Evolutionary conservation across 2,329 filamentous ascomycete species (phyloP).

Genomic region (Colletotrichum lupini): DNA sequence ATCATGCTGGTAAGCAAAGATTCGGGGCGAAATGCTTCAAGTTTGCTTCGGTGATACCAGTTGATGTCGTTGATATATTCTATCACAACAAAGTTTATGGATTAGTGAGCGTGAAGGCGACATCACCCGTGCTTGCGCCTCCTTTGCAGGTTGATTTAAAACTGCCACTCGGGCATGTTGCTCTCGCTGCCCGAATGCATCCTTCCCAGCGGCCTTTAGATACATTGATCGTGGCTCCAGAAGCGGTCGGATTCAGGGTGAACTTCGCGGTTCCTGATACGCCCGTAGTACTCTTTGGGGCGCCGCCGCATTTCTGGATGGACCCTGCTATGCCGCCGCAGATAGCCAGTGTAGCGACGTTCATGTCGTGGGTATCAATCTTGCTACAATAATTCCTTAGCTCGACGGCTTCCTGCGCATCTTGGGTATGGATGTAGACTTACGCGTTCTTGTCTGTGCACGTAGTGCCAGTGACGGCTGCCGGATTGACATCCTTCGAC

Average conservation of each 20-base stretch:
- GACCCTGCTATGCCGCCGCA: slow-evolving; percentile 62
- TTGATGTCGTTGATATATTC: neutral
- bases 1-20: too few relatives aligned
- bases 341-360: slow-evolving; percentile 58
- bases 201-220: slow-evolving; percentile 64
- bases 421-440: neutral
- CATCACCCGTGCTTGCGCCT: slow-evolving; percentile 57
- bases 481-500: slow-evolving; percentile 13
- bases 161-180: slow-evolving; percentile 60
- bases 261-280: slow-evolving; percentile 60
- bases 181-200: slow-evolving; percentile 63
- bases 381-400: slow-evolving; percentile 38
- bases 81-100: neutral
- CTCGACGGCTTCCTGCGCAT: neutral
- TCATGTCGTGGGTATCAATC: slow-evolving; percentile 60
- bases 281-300: slow-evolving; percentile 55
- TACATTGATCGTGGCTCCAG: slow-evolving; percentile 61
- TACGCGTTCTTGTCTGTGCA: slow-evolving; percentile 14
- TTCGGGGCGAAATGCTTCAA: too few relatives aligned
- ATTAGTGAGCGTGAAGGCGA: slow-evolving; percentile 51
- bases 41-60: too few relatives aligned
- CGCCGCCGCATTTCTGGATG: slow-evolving; percentile 55
- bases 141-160: slow-evolving; percentile 58
- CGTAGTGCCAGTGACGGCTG: slow-evolving; percentile 19
- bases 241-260: slow-evolving; percentile 51